Conservation (phyloP, 2,329 filamentous ascomycete genomes). For the Calycina marina region DNA sequence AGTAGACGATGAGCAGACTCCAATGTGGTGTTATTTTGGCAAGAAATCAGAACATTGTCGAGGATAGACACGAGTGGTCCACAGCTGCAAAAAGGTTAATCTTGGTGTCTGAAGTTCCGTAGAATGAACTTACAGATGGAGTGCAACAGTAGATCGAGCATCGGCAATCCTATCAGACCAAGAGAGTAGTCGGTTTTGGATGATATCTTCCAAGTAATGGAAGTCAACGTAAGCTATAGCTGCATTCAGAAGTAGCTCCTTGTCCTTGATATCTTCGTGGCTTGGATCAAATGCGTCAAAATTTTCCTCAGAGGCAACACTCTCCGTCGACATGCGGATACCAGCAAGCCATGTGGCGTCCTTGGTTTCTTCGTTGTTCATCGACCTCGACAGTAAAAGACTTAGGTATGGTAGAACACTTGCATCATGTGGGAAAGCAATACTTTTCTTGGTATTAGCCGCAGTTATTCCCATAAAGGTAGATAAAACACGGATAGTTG, state of each 20-base stretch:
- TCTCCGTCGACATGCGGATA: conserved; percentile 21
- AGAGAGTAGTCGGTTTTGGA: conserved; percentile 41
- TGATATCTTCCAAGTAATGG: conserved; percentile 44
- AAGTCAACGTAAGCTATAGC: conserved; percentile 54
- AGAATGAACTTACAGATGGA: conserved; percentile 36
- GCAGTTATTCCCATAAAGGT: conserved; percentile 42
- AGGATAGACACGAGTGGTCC: conserved; percentile 42
- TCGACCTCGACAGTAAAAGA: conserved; percentile 41
- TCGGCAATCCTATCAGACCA: conserved; percentile 45
- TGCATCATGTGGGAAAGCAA: conserved; percentile 18
- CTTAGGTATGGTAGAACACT: conserved; percentile 38
- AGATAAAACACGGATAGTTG: conserved; percentile 44
- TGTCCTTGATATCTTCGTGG: conserved; percentile 39
- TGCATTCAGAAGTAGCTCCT: conserved; percentile 46
- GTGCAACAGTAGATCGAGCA: conserved; percentile 38
- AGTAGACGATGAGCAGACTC: conserved; percentile 46
- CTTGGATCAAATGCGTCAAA: conserved; percentile 30
- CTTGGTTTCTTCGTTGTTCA: conserved; percentile 42
- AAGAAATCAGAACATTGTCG: conserved; percentile 43
- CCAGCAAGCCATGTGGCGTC: conserved; percentile 48
- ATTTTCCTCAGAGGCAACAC: conserved; percentile 25
- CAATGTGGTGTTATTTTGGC: conserved; percentile 44
- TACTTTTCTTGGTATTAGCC: conserved; percentile 16
- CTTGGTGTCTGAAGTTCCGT: conserved; percentile 1
- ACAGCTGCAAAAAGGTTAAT: conserved; percentile 27